Percentiles rank a stretch among this genome's conserved stretches.
These are phyloP conservation scores for Coemansia sp. DNA, from an alignment of 192 early-diverging fungal species.

Conservation along the genomic window DNA sequence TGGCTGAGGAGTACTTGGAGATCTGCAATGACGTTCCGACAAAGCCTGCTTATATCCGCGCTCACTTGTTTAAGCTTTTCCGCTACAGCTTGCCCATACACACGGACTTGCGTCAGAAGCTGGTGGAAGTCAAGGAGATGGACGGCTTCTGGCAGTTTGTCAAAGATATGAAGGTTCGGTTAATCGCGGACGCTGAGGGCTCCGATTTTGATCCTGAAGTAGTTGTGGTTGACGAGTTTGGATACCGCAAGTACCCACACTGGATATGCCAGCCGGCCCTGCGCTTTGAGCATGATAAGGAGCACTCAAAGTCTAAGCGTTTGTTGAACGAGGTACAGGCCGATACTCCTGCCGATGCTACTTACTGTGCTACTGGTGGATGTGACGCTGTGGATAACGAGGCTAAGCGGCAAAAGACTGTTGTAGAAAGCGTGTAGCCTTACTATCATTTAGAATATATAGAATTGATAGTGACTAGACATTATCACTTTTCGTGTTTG, in stretches of 20 bases:
- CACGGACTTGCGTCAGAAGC: constrained; percentile 73
- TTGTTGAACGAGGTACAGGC: constrained; percentile 41
- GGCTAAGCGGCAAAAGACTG: constrained; percentile 21
- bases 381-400: constrained; percentile 5
- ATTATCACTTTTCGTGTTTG: neutral
- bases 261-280: constrained; percentile 64
- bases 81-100: constrained; percentile 69
- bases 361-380: neutral
- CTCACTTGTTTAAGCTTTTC: constrained; percentile 94
- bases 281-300: constrained; percentile 55
- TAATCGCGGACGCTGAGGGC: constrained; percentile 24
- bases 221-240: constrained; percentile 35
- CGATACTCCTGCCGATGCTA: neutral
- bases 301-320: constrained; percentile 40
- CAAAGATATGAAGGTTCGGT: constrained; percentile 53
- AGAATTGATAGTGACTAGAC: neutral
- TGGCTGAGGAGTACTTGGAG: constrained; percentile 87
- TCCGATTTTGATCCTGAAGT: constrained; percentile 29
- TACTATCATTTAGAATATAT: neutral
- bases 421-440: neutral
- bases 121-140: constrained; percentile 60
- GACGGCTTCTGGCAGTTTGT: constrained; percentile 58
- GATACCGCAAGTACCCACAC: constrained; percentile 57
- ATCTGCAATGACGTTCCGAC: constrained; percentile 74
- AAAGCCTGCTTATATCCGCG: constrained; percentile 68